These are phyloP conservation scores for Ulvella scutata DNA, from an alignment of 139 green algal genomes.

Conservation along the genomic window DNA sequence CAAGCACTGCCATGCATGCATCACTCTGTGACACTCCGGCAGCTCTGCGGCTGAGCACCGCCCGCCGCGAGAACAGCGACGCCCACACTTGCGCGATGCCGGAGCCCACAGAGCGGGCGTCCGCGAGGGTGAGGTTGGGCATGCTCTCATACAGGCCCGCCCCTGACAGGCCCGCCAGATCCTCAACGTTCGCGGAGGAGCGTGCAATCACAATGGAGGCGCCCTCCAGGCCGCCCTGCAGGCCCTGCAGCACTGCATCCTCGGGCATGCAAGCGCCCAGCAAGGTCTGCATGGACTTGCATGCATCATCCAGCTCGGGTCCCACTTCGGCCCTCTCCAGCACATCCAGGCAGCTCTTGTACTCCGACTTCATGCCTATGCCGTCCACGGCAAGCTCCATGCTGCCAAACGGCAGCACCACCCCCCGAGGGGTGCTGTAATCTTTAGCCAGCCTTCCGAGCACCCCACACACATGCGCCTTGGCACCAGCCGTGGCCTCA, in stretches of 20 bases:
- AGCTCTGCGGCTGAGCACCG: constrained; percentile 54
- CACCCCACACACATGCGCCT: constrained; percentile 62
- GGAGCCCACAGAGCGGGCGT: constrained; percentile 26
- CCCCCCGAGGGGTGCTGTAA: constrained; percentile 48
- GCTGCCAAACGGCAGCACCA: constrained; percentile 74
- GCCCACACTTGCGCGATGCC: constrained; percentile 76
- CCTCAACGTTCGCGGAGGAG: constrained; percentile 87
- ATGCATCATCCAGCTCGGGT: constrained; percentile 27
- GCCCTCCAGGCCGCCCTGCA: neutral
- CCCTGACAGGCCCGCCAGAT: constrained; percentile 69
- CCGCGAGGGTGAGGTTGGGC: constrained; percentile 31
- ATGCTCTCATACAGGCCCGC: constrained; percentile 93
- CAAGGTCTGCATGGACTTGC: constrained; percentile 26
- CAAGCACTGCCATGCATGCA: constrained; percentile 77
- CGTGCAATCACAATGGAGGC: constrained; percentile 14
- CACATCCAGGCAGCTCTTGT: constrained; percentile 22
- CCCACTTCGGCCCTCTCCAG: constrained; percentile 9
- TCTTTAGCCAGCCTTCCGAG: constrained; percentile 24
- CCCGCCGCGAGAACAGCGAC: constrained; percentile 68
- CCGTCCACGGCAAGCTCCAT: constrained; percentile 60
- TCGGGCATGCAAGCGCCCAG: constrained; percentile 11
- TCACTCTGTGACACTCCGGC: constrained; percentile 45
- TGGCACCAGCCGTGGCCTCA: constrained; percentile 44
- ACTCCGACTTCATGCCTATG: constrained; percentile 10
- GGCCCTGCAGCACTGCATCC: constrained; percentile 10